Evolutionary conservation across 2,329 filamentous ascomycete genomes (phyloP).

Genomic region (Mycogone perniciosa): DNA sequence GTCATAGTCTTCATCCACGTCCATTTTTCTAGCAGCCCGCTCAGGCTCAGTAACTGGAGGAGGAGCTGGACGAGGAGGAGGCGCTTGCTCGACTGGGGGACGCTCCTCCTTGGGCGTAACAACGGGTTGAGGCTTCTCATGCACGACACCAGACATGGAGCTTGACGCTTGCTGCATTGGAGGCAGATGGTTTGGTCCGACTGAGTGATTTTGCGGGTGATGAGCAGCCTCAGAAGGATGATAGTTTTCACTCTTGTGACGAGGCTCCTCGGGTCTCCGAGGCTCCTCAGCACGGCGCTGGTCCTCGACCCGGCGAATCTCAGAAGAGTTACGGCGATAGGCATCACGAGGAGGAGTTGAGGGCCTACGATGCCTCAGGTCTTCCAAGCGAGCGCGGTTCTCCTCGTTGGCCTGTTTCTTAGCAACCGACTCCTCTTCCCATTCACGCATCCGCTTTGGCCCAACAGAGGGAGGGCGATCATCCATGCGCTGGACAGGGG

Average conservation of each 20-base stretch:
- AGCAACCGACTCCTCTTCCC: constrained; percentile 73
- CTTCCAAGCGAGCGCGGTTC: constrained; percentile 77
- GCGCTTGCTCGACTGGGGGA: constrained; percentile 34
- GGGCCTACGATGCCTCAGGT: constrained; percentile 70
- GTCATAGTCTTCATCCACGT: constrained; percentile 96
- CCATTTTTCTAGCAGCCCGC: constrained; percentile 84
- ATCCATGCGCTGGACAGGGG: constrained; percentile 55
- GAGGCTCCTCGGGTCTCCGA: constrained; percentile 52
- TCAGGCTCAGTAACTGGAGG: constrained; percentile 63
- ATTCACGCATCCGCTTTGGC: constrained; percentile 82
- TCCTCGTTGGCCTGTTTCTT: constrained; percentile 92
- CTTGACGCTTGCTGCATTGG: constrained; percentile 57
- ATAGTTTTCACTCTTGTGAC: constrained; percentile 70
- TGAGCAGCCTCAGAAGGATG: constrained; percentile 91
- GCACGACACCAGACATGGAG: constrained; percentile 46
- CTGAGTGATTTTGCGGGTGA: constrained; percentile 54
- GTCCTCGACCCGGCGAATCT: constrained; percentile 60
- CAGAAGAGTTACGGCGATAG: constrained; percentile 73
- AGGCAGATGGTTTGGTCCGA: constrained; percentile 48
- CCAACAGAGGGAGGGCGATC: constrained; percentile 74
- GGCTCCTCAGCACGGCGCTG: constrained; percentile 52
- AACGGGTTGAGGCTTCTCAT: constrained; percentile 38
- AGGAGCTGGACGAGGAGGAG: constrained; percentile 41
- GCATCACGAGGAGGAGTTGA: constrained; percentile 65
- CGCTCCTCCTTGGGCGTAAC: constrained; percentile 53